Evolutionary conservation across 257 asterid genomes (phyloP).

Genomic region (Salvia rosmarinus): DNA sequence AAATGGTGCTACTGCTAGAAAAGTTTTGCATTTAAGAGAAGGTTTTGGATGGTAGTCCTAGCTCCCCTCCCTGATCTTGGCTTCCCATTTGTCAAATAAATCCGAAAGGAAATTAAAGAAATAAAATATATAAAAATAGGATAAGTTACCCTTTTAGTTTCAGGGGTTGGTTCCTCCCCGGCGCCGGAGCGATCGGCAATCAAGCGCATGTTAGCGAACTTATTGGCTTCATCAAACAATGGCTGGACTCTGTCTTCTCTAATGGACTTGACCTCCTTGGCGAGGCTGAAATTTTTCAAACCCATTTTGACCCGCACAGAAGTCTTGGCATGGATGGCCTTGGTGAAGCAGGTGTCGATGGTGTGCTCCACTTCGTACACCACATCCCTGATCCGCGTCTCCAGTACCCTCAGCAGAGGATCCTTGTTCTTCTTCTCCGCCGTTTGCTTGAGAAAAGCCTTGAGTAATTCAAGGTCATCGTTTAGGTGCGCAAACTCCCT

Average conservation of each 20-base stretch:
- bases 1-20: too few species aligned
- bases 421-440: background rate
- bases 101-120: too few species aligned
- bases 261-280: background rate
- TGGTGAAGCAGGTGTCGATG: conserved; percentile 33
- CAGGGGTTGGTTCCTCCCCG: background rate
- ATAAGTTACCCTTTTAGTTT: background rate
- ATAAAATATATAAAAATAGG: too few species aligned
- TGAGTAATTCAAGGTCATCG: background rate
- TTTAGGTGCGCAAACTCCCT: conserved; percentile 6
- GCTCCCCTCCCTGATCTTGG: too few species aligned
- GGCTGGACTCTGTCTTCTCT: background rate
- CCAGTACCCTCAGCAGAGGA: background rate
- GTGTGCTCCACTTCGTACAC: conserved; percentile 38
- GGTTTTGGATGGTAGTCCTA: too few species aligned
- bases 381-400: conserved; percentile 25
- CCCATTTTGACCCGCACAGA: too few species aligned
- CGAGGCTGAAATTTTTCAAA: background rate
- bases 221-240: background rate
- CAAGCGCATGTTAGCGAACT: background rate
- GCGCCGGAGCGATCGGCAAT: background rate
- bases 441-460: background rate
- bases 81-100: too few species aligned
- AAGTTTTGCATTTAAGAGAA: too few species aligned
- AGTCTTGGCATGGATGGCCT: background rate